Evolutionary conservation across 192 early-diverging fungal genomes (phyloP), one percentile per base, ranked within the genome.

Genomic region (Podila horticola): DNA sequence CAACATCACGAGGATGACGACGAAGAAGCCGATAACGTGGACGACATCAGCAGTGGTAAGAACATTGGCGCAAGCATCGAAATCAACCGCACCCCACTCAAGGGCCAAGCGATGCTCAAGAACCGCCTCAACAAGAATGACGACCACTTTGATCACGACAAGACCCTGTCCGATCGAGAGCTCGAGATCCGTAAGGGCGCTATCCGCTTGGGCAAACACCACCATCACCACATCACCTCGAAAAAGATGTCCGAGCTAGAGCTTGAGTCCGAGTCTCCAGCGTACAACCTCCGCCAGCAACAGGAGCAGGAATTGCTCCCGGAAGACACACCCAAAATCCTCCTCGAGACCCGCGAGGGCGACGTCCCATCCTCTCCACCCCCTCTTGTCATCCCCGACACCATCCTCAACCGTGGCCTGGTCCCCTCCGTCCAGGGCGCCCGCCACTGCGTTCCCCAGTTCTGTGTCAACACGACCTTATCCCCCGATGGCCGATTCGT

Each of bases 401-500:
- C 51, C 0, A 49, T 81, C 30, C 45, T 51, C 13, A 52, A 41
- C 4, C 76, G 61, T 28, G 76, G 76, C 2, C 26, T 81, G 28
- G 24, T 81, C 26, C 70, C 76, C 9, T 52, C 58, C 1, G 76
- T 81, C 52, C 38, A 33, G 13, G 76, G 76, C 8, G 76, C 66
- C 10, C 67, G 69, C 20, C 76, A 81, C 41, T 81, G 76, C 55
- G 60, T 57, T 3, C 70, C 76, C 3, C 76, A 72, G 38, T 73
- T 81, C 61, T 81, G 76, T 48, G 71, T 81, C 62, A 81, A 81
- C 22, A 70, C 72, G 24, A 63, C 76, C 17, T 20, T 81, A 0
- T 65, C 76, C 6, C 59, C 62, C 50, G 76, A 81, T 19, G 76
- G 68, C 24, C 33, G 72, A 22, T 81, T 72, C 34, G 71, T 71